Base-by-base conservation (phyloP, 129 eudicot genomes). In the Centrapalus pauciflorus region DNA sequence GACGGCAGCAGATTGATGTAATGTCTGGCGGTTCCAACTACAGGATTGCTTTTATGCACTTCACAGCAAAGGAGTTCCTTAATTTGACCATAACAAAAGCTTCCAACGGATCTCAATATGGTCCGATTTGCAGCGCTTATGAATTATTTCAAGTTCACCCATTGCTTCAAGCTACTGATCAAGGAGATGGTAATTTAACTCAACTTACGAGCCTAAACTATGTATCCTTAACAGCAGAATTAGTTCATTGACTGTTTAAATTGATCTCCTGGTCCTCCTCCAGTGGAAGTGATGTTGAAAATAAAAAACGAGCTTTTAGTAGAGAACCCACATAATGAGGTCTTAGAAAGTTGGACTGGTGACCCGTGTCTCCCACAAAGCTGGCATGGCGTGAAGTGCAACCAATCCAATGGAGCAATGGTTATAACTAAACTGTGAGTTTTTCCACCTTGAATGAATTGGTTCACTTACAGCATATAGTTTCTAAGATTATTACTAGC, bases 351-450 rank as follows among this genome's bases (percentile, higher is more conserved):
- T 40, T 85, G 96, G 93, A 70, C 78, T 0, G 93, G 96, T 34
- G 90, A 89, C 75, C 96, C 96, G 11, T 89, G 96, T 77, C 84
- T 83, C 63, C 96, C 96, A 7, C 52, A 50, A 68, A 80, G 82
- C 20, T 89, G 96, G 96, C 76, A 78, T 19, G 90, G 90, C 24
- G 65, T 89, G 43, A 57, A 41, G 25, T 89, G 96, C 43, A 77
- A 56, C 23, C 66, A 57, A 37, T 38, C 64, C 17, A 75, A 85
- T 35, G 74, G 79, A 63, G 43, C 83, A 46, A 66, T 55, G 7
- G 74, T 81, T 73, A 70, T 89, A 77, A 78, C 77, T 38, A 70
- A 76, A 71, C 46, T 89, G 96, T 85, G 67, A 76, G 90, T 67
- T 61, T 52, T 56, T 58, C 8, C n/a, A n/a, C n/a, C 62, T 25